Base-by-base conservation (phyloP, 106 monocot genomes). In the Acorus calamus region DNA sequence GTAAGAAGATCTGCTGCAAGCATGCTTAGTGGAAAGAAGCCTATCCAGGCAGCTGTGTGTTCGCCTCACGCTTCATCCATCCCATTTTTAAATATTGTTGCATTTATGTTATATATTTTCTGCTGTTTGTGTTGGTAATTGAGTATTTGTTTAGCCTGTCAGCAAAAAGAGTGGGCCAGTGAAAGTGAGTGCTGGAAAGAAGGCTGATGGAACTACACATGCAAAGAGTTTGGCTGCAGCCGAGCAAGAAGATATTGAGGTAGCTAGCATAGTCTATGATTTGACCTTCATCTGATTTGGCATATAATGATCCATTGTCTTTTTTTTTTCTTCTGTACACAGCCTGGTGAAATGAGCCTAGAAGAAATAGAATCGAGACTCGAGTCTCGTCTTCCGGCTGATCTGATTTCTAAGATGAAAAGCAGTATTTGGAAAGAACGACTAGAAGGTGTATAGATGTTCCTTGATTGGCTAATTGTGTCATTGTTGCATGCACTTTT, bases 361-460 rank as follows among this genome's bases (percentile, higher is more conserved):
- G 98, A 98, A 74, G 91, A 92, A 79, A 98, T 98, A 76, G 98
- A 98, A 74, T 73, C 69, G 52, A 84, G 78, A 69, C 58, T 98
- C 49, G 68, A 77, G 50, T 88, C 87, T 59, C 42, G 79, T 69
- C 52, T 98, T 48, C 78, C 85, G 59, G 47, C 74, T 45, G 85
- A 96, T 14, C 90, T 74, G 47, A 78, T 96, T 64, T 72, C 83
- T 49, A 90, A 88, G 47, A 55, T 98, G 46, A 98, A 98, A 73
- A 98, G 98, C 67, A 71, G 79, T 66, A 80, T 98, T 73, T 98
- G 98, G 98, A 98, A 92, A 73, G 98, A 98, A 63, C 85, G 98
- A 11, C 81, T 98, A 58, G 98, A 98, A 28, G 28, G 28, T 28
- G 28, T 28, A 28, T 28, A 28, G 28, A 28, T 28, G 28, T 1